These are phyloP conservation scores for Phytophthora pisi DNA, from an alignment of 352 stramenopile genomes.

Conservation along the genomic window DNA sequence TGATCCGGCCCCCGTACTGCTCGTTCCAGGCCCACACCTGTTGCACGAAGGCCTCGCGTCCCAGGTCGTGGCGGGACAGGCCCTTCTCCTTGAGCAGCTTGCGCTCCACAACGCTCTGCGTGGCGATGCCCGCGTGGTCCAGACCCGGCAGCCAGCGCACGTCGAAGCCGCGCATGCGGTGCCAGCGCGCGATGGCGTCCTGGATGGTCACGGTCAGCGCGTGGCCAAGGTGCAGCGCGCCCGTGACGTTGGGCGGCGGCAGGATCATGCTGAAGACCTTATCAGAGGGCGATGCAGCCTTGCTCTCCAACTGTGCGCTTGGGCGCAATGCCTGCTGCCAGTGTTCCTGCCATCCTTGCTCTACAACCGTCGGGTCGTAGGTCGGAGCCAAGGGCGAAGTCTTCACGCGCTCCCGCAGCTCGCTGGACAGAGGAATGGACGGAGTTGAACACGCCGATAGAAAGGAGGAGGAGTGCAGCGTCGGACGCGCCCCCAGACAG, in stretches of 20 bases:
- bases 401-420: constrained; percentile 62
- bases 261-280: constrained; percentile 87
- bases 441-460: neutral
- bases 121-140: constrained; percentile 99
- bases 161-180: constrained; percentile 97
- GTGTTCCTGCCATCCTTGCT: constrained; percentile 73
- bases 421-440: constrained; percentile 41
- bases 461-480: constrained; percentile 2
- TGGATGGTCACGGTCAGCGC: constrained; percentile 97
- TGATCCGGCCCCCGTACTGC: constrained; percentile 97
- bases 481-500: neutral
- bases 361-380: constrained; percentile 71
- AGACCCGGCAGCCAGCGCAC: constrained; percentile 97
- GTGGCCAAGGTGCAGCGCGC: constrained; percentile 97
- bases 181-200: constrained; percentile 96
- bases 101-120: constrained; percentile 98
- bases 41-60: constrained; percentile 96
- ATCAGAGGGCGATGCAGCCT: neutral
- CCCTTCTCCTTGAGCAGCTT: constrained; percentile 96
- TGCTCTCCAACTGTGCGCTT: constrained; percentile 27
- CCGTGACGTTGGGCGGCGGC: constrained; percentile 98
- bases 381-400: constrained; percentile 52
- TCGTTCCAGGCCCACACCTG: constrained; percentile 99
- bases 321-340: constrained; percentile 61
- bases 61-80: constrained; percentile 94